phyloP scores from a whole-genome alignment of 2,329 filamentous ascomycete genomes.

The Trichoderma atroviride region DNA sequence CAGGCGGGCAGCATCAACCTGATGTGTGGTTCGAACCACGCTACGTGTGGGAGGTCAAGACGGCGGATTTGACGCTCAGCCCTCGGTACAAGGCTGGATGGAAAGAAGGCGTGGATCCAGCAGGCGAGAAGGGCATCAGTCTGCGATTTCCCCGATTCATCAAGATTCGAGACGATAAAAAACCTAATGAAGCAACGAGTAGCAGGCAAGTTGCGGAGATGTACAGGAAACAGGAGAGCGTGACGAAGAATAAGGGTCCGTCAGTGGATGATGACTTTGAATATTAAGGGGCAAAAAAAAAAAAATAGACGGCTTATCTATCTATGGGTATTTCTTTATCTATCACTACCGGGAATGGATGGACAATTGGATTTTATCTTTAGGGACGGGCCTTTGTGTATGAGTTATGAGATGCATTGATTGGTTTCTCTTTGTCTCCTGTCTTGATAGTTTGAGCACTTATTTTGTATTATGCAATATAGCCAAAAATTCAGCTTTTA shows the following conservation, averaged over 20 bases:
- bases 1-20: slow-evolving; percentile 86
- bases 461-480: background rate
- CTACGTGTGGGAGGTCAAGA: slow-evolving; percentile 97
- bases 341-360: background rate
- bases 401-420: slow-evolving; percentile 18
- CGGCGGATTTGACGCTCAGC: slow-evolving; percentile 89
- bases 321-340: background rate
- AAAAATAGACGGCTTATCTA: slow-evolving; percentile 24
- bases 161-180: slow-evolving; percentile 91
- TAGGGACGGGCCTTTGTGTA: background rate
- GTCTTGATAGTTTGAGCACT: background rate
- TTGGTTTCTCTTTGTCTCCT: too few relatives aligned
- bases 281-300: slow-evolving; percentile 71
- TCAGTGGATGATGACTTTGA: slow-evolving; percentile 97
- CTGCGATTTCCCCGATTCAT: slow-evolving; percentile 93
- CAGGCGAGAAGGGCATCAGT: slow-evolving; percentile 77
- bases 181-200: slow-evolving; percentile 84
- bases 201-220: slow-evolving; percentile 90
- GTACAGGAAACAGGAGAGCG: slow-evolving; percentile 93
- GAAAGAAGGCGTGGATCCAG: slow-evolving; percentile 74
- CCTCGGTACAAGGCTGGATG: slow-evolving; percentile 91
- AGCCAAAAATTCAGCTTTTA: background rate
- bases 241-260: slow-evolving; percentile 81
- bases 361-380: background rate
- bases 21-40: slow-evolving; percentile 98